Percentiles rank a stretch among this genome's conserved stretches.
phyloP scores from a whole-genome alignment of 1,284 basidiomycete species.

The Rhodofomes roseus region DNA sequence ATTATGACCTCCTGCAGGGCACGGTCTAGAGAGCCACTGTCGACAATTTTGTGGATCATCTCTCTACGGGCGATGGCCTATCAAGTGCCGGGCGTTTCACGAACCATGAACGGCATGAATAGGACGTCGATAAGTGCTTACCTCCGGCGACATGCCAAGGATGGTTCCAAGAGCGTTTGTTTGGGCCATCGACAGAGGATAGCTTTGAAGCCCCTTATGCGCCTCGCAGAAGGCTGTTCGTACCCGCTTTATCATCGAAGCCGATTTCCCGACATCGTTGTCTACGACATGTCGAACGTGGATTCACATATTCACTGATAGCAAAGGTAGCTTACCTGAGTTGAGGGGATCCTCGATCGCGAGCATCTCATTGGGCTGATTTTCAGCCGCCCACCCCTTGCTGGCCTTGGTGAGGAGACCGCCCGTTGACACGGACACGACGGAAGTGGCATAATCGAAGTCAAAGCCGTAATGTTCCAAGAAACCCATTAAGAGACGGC shows the following conservation, averaged over 20 bases:
- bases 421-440: conserved; percentile 36
- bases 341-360: conserved; percentile 42
- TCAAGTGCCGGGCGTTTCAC: not conserved
- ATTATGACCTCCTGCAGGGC: not conserved
- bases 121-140: not conserved
- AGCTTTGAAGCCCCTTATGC: conserved; percentile 16
- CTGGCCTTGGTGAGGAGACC: conserved; percentile 34
- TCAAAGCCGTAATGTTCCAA: conserved; percentile 42
- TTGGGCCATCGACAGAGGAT: conserved; percentile 12
- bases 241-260: conserved; percentile 31
- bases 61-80: conserved; percentile 17
- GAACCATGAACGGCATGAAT: not conserved
- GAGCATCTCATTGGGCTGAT: conserved; percentile 24
- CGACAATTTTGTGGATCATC: conserved; percentile 11
- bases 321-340: conserved; percentile 34
- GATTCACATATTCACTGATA: no score
- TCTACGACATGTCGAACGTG: conserved; percentile 16
- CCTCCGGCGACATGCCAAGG: conserved; percentile 21
- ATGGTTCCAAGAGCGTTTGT: conserved; percentile 24
- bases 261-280: conserved; percentile 37
- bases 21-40: conserved; percentile 12
- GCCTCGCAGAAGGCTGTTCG: conserved; percentile 34
- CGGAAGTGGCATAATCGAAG: conserved; percentile 39
- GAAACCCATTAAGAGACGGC: conserved; percentile 42
- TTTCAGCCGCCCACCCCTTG: conserved; percentile 30